phyloP scores from a whole-genome alignment of 768 basidiomycete genomes.

The Austroboletus eburneus region DNA sequence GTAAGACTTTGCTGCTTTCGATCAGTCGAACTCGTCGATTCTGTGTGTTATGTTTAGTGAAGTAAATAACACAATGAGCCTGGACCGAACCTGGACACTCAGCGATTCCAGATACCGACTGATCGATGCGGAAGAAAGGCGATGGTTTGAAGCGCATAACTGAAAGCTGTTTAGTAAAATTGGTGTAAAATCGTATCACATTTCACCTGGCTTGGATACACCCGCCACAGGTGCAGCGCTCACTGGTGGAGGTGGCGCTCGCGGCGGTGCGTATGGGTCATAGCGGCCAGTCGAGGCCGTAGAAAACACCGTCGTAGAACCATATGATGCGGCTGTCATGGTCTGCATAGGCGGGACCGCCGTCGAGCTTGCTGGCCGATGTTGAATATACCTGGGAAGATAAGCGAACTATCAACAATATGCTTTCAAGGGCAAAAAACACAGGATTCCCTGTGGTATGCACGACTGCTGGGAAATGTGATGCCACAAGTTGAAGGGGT shows the following conservation, averaged over 20 bases:
- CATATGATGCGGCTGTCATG: slow-evolving; percentile 17
- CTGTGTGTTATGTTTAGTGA: slow-evolving; percentile 34
- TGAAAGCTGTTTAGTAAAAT: slow-evolving; percentile 27
- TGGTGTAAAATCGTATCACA: slow-evolving; percentile 12
- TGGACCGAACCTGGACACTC: slow-evolving; percentile 74
- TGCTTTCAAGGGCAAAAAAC: slow-evolving; percentile 3
- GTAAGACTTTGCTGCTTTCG: slow-evolving; percentile 57
- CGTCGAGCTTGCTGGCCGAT: slow-evolving; percentile 21
- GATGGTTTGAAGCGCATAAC: slow-evolving; percentile 76
- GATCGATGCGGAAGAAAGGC: slow-evolving; percentile 70
- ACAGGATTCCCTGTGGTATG: slow-evolving; percentile 5
- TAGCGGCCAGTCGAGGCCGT: slow-evolving; percentile 42
- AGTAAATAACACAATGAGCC: not conserved
- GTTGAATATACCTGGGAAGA: slow-evolving; percentile 25
- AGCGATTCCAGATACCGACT: slow-evolving; percentile 55
- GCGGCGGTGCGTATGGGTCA: slow-evolving; percentile 64
- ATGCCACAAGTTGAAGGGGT: slow-evolving; percentile 9
- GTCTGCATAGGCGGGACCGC: slow-evolving; percentile 25
- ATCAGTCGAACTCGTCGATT: slow-evolving; percentile 76
- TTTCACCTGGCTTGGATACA: slow-evolving; percentile 27
- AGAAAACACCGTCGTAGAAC: slow-evolving; percentile 21
- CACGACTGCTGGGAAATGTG: slow-evolving; percentile 4
- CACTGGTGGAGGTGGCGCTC: slow-evolving; percentile 37
- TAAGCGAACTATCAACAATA: slow-evolving; percentile 15
- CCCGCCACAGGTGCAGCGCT: slow-evolving; percentile 32